Evolutionary conservation across 2,329 filamentous ascomycete species (phyloP).

Genomic region (Neonectria neomacrospora): DNA sequence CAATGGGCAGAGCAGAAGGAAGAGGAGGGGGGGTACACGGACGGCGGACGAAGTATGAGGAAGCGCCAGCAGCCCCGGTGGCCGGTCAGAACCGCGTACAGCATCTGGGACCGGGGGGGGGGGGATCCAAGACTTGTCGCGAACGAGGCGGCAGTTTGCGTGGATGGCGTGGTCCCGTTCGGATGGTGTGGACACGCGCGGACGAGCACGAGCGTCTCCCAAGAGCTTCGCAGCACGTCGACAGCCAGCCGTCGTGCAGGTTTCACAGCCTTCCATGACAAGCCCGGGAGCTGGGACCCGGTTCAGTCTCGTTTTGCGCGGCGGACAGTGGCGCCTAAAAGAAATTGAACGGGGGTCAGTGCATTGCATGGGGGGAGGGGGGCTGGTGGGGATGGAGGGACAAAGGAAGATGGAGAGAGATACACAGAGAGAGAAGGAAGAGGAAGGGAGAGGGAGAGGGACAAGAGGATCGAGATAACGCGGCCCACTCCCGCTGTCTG

Average conservation of each 20-base stretch:
- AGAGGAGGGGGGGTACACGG: conserved; percentile 19
- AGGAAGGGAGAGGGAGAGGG: conserved; percentile 4
- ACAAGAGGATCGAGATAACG: conserved; percentile 13
- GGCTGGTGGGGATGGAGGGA: conserved; percentile 3
- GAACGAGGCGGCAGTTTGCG: background rate
- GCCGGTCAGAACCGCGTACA: conserved; percentile 4
- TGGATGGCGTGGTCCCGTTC: conserved; percentile 7
- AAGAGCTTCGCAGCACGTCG: conserved; percentile 24
- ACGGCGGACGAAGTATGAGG: conserved; percentile 36
- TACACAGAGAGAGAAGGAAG: background rate
- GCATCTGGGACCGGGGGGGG: too few relatives aligned
- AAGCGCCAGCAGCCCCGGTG: conserved; percentile 36
- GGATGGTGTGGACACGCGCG: conserved; percentile 2
- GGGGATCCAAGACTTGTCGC: too few relatives aligned
- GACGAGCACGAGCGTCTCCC: conserved; percentile 12
- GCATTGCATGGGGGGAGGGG: conserved; percentile 37
- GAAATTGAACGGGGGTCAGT: conserved; percentile 45
- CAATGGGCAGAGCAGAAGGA: conserved; percentile 17
- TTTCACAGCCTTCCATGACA: conserved; percentile 30
- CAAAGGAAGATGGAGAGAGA: background rate
- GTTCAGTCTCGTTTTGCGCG: background rate
- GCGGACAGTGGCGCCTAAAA: conserved; percentile 25
- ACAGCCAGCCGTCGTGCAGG: conserved; percentile 44
- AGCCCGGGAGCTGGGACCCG: background rate
- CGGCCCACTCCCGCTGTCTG: conserved; percentile 2